phyloP scores from a whole-genome alignment of 176 grass and related monocot species.

The Carex scoparia region DNA sequence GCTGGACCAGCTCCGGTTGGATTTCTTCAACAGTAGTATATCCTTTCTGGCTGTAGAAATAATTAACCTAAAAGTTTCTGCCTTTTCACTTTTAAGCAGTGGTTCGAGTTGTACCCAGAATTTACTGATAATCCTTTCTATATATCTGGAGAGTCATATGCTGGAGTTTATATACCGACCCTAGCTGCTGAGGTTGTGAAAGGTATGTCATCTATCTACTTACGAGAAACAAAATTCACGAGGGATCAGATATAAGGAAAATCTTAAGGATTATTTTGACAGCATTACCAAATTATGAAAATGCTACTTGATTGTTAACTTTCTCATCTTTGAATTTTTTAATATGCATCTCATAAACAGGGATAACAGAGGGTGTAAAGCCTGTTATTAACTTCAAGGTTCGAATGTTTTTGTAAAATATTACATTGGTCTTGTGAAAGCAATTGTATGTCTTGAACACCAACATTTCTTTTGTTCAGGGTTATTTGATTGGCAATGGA shows the following conservation, averaged over 20 bases:
- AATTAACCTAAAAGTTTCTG: slow-evolving; percentile 34
- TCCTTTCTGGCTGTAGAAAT: not conserved
- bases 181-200: slow-evolving; percentile 58
- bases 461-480: slow-evolving; percentile 33
- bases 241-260: not conserved
- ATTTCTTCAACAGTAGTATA: not conserved
- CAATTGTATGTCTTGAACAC: not conserved
- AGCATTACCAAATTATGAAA: not conserved
- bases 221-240: not conserved
- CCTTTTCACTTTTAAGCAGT: slow-evolving; percentile 37
- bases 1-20: not conserved
- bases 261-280: not conserved
- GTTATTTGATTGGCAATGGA: slow-evolving; percentile 86
- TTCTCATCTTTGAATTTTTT: slow-evolving; percentile 6
- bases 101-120: slow-evolving; percentile 68
- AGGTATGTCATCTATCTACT: slow-evolving; percentile 41
- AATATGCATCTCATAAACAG: slow-evolving; percentile 29
- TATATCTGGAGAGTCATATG: slow-evolving; percentile 83
- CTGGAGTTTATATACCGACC: slow-evolving; percentile 77
- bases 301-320: not conserved
- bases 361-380: slow-evolving; percentile 33
- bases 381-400: slow-evolving; percentile 84
- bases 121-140: slow-evolving; percentile 72
- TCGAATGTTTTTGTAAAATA: not conserved
- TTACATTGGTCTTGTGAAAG: not conserved